Evolutionary conservation across 805 yeast species (phyloP), one percentile per base, ranked within the genome.

Genomic region (Metschnikowia henanensis): DNA sequence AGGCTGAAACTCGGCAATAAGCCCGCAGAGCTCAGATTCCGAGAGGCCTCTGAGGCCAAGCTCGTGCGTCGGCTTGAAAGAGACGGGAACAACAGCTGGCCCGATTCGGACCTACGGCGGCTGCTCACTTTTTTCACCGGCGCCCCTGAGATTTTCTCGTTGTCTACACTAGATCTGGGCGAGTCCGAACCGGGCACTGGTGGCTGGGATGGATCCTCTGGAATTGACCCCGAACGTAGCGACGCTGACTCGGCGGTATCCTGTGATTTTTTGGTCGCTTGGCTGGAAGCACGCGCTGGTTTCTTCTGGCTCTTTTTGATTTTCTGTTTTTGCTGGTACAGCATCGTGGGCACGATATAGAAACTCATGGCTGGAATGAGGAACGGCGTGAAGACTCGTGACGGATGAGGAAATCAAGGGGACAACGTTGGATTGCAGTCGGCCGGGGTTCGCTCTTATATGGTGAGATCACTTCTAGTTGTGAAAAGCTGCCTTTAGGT

Each of bases 251-350:
- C 35, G 3, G 39, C 26, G 12, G 26, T 9, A 5, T 23, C 26
- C 8, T 9, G 12, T 13, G 26, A 23, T 13, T 23, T 23, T 23
- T 23, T 23, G 3, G 26, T 23, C 26, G 26, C 8, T 13, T 3
- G 26, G 26, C 26, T 23, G 26, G 26, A 9, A 5, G 26, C 26
- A 23, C 26, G 26, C 12, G 26, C 26, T n/a, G 16, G 16, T n/a
- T n/a, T 28, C 16, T 28, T 28, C 28, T 7, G 28, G 13, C 32
- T 31, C 43, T 55, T 52, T 35, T 57, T 54, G 30, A 68, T 39
- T 47, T 69, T 68, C 49, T 70, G 72, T 44, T 66, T 64, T 21
- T 69, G 68, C 52, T 70, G 75, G 46, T 65, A 70, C 59, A 65
- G 67, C 44, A 68, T 64, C 17, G 69, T 47, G 1, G 73, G 73